These are phyloP conservation scores for Phaeotremella skinneri DNA, from an alignment of 768 basidiomycete species.

Conservation along the genomic window DNA sequence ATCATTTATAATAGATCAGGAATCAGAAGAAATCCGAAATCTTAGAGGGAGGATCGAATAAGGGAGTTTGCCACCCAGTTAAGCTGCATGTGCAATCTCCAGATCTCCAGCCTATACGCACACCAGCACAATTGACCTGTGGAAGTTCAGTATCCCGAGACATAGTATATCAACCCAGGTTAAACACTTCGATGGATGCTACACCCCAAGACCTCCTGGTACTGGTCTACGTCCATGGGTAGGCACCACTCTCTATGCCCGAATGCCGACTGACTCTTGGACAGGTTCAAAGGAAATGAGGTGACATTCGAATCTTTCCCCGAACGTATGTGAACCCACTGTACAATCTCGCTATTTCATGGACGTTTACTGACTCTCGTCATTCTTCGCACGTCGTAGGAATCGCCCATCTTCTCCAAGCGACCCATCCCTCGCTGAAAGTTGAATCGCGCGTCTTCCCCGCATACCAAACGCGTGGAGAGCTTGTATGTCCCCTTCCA, in stretches of 20 bases:
- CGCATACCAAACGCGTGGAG: slow-evolving; percentile 90
- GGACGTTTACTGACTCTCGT: background rate
- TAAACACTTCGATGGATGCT: slow-evolving; percentile 1
- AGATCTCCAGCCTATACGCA: background rate
- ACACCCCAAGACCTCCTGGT: slow-evolving; percentile 43
- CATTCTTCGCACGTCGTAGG: no score
- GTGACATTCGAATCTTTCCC: slow-evolving; percentile 63
- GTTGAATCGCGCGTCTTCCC: slow-evolving; percentile 83
- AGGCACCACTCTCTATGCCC: slow-evolving; percentile 2
- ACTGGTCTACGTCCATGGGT: slow-evolving; percentile 53
- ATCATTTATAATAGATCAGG: background rate
- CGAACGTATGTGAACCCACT: slow-evolving; percentile 54
- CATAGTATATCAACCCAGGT: background rate
- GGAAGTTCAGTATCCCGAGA: no score
- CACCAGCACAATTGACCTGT: slow-evolving; percentile 10
- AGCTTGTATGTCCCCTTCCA: slow-evolving; percentile 61
- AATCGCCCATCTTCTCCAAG: slow-evolving; percentile 70
- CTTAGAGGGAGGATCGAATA: background rate
- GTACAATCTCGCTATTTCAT: background rate
- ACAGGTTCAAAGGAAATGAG: slow-evolving; percentile 53
- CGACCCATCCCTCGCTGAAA: slow-evolving; percentile 59
- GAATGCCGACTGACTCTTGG: background rate
- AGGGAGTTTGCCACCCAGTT: background rate
- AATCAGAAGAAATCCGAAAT: background rate
- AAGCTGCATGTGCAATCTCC: background rate